A percentile compares a stretch with the other conserved stretches of the same genome.
Conservation (phyloP, 2,329 filamentous ascomycete genomes). For the Xylaria digitata region DNA sequence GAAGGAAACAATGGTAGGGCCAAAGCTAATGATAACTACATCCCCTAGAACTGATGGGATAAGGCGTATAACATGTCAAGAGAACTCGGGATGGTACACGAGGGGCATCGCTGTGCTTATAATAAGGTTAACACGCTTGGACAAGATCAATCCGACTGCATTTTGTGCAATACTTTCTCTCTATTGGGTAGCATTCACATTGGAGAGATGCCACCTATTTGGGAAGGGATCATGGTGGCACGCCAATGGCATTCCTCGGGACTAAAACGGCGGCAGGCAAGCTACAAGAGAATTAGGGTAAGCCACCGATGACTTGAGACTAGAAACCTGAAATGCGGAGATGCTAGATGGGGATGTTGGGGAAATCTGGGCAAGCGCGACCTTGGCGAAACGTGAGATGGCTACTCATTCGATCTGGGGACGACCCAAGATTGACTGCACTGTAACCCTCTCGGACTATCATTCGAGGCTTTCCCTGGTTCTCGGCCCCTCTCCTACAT, state of each 20-base stretch:
- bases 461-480: constrained; percentile 9
- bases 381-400: constrained; percentile 2
- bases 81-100: constrained; percentile 14
- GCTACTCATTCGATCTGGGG: background rate
- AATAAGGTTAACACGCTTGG: constrained; percentile 28
- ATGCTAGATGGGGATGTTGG: constrained; percentile 22
- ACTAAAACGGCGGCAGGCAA: constrained; percentile 2
- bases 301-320: constrained; percentile 19
- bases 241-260: constrained; percentile 10
- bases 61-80: background rate
- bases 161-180: background rate
- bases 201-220: constrained; percentile 10
- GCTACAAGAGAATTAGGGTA: constrained; percentile 7
- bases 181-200: constrained; percentile 13
- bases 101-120: constrained; percentile 26
- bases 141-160: constrained; percentile 23
- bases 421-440: background rate
- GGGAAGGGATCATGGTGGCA: background rate
- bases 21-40: background rate
- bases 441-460: background rate
- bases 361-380: constrained; percentile 23
- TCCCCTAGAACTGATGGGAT: background rate
- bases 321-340: constrained; percentile 27
- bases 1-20: background rate
- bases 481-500: background rate